Evolutionary conservation across 2,329 filamentous ascomycete species (phyloP).

Genomic region (Beauveria australis): DNA sequence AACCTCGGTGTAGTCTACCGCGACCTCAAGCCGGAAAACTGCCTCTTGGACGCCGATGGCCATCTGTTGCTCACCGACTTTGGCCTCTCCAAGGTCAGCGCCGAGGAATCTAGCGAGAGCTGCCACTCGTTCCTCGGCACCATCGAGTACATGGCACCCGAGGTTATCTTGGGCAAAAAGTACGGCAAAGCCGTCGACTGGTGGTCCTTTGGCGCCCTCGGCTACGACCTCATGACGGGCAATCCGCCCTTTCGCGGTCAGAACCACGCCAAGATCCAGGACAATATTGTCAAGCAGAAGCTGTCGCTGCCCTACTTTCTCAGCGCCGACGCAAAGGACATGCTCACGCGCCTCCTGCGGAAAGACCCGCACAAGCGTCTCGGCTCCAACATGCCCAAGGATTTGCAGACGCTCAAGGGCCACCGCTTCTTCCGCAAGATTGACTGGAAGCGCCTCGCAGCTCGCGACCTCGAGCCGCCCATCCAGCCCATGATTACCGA

Average conservation of each 20-base stretch:
- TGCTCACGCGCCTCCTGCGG: conserved; percentile 79
- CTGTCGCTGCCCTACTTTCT: conserved; percentile 83
- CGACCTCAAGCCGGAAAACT: conserved; percentile 96
- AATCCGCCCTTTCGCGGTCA: conserved; percentile 82
- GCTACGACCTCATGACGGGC: conserved; percentile 87
- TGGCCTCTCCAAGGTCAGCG: conserved; percentile 87
- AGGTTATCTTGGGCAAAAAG: conserved; percentile 78
- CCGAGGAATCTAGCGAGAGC: conserved; percentile 47
- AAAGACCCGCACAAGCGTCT: conserved; percentile 90
- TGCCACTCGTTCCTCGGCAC: conserved; percentile 93
- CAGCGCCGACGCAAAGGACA: conserved; percentile 83
- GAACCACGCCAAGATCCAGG: conserved; percentile 90
- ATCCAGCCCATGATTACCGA: conserved; percentile 93
- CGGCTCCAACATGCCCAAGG: conserved; percentile 81
- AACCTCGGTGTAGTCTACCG: conserved; percentile 92
- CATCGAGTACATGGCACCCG: conserved; percentile 97
- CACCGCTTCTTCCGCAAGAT: conserved; percentile 97
- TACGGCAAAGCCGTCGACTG: conserved; percentile 96
- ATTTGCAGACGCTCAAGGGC: conserved; percentile 75
- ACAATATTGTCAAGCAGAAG: conserved; percentile 93
- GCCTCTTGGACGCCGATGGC: conserved; percentile 81
- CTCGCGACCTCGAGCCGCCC: conserved; percentile 74
- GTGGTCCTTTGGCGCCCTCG: conserved; percentile 95
- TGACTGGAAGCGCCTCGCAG: conserved; percentile 82
- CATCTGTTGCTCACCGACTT: conserved; percentile 95